A percentile compares a stretch with the other conserved stretches of the same genome.
Evolutionary conservation across 2,329 filamentous ascomycete genomes (phyloP).

Genomic region (Coccinonectria pachysandricola): DNA sequence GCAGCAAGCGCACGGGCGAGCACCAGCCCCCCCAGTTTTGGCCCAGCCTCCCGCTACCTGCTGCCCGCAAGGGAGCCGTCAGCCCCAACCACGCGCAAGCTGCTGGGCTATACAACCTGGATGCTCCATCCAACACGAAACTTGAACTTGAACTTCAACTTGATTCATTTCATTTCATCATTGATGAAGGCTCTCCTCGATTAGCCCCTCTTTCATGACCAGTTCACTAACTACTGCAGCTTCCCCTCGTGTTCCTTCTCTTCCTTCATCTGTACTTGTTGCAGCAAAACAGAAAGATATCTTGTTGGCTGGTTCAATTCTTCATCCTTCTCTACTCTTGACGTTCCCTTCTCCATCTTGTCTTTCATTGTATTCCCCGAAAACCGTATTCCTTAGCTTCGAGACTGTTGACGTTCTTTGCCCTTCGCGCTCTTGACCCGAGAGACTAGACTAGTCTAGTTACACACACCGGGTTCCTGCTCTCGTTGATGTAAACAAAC

Average conservation of each 20-base stretch:
- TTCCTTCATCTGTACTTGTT: slow-evolving; percentile 7
- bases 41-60: slow-evolving; percentile 19
- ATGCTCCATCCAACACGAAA: too few species aligned
- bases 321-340: too few species aligned
- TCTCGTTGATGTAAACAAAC: slow-evolving; percentile 17
- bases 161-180: too few species aligned
- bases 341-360: slow-evolving; percentile 10
- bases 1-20: slow-evolving; percentile 1
- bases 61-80: too few species aligned
- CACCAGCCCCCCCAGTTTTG: slow-evolving; percentile 25
- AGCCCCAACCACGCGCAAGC: slow-evolving; percentile 22
- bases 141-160: too few species aligned
- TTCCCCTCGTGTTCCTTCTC: too few species aligned
- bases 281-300: too few species aligned
- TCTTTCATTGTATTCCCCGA: slow-evolving; percentile 6
- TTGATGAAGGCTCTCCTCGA: too few species aligned
- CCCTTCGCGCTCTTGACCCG: slow-evolving; percentile 4
- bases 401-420: slow-evolving; percentile 3
- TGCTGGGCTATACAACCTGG: slow-evolving; percentile 15
- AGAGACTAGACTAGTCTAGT: slow-evolving; percentile 9
- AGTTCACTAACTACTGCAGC: slow-evolving; percentile 6
- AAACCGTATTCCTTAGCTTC: slow-evolving; percentile 1
- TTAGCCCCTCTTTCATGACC: slow-evolving; percentile 5
- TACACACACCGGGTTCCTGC: slow-evolving; percentile 6
- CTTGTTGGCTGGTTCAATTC: too few species aligned